Base-by-base conservation (phyloP, 192 early-diverging fungal species). In the Phycomyces blakesleeanus region DNA sequence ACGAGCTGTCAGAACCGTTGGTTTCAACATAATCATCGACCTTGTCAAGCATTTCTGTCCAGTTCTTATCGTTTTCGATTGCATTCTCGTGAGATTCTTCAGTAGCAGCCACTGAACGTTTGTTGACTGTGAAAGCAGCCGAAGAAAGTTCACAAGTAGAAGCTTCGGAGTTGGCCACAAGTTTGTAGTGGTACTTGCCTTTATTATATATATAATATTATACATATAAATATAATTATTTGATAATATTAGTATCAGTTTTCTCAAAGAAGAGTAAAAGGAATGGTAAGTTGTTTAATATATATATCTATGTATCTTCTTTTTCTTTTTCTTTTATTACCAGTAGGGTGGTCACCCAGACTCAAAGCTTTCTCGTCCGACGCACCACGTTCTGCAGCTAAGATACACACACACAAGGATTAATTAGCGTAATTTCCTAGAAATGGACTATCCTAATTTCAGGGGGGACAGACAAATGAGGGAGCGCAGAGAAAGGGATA, bases 341-440 rank as follows among this genome's bases (percentile, higher is more conserved):
- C 60, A n/a, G 39, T 20, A 29, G 44, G 26, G 16, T 22, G 27
- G 37, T 47, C 60, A 4, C 49, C 18, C 4, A 62, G 21, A 21
- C 26, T 29, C 51, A 62, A 39, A 26, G 60, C 15, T 5, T 51
- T 8, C n/a, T 62, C 60, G 11, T 50, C 44, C 11, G 60, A 34
- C 11, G 51, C 60, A 49, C 60, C 60, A 21, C 16, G 49, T 11
- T 49, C 27, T 16, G 41, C 60, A 52, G n/a, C 60, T 62, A 38
- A 20, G 8, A 9, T 38, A 41, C 18, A 58, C 4, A n/a, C 18
- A 25, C 12, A 37, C 27, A 52, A 57, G 38, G 37, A 57, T 38
- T 38, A 37, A 20, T 12, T 34, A n/a, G 29, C 7, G 29, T 34
- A 34, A 34, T 34, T 34, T 2, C 29, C 29, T 34, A 34, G 29